A percentile compares a stretch with the other conserved stretches of the same genome.
Conservation (phyloP, 495 filamentous ascomycete genomes). For the Daldinia bambusicola region DNA sequence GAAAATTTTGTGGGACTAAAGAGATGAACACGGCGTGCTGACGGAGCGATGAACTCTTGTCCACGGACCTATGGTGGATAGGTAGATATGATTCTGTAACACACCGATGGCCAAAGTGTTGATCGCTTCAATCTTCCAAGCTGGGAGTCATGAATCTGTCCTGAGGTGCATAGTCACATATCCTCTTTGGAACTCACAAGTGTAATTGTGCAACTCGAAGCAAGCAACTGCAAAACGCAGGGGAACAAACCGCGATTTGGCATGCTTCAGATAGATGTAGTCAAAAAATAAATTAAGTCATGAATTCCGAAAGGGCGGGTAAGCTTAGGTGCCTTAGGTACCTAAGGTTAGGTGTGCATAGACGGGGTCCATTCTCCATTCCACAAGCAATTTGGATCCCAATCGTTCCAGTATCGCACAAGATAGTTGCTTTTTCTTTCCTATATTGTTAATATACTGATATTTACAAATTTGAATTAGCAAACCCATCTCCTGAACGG, state of each 20-base stretch:
- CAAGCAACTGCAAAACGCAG: not conserved
- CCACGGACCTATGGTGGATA: too few relatives aligned
- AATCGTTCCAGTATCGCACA: slow-evolving; percentile 3
- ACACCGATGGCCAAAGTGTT: not conserved
- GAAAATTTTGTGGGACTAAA: too few relatives aligned
- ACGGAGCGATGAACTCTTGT: too few relatives aligned
- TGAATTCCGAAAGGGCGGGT: slow-evolving; percentile 1
- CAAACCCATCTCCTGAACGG: not conserved
- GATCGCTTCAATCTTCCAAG: not conserved
- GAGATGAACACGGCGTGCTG: too few relatives aligned
- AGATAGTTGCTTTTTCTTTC: slow-evolving; percentile 1
- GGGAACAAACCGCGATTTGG: not conserved
- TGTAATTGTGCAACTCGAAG: not conserved
- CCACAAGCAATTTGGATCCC: not conserved
- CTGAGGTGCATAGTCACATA: not conserved
- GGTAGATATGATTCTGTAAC: not conserved
- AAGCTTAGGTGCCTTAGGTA: not conserved
- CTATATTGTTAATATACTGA: not conserved
- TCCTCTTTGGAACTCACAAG: not conserved
- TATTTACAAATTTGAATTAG: not conserved
- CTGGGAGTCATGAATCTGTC: not conserved
- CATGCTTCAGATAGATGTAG: not conserved
- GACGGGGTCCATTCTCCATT: not conserved
- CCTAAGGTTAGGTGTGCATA: too few relatives aligned
- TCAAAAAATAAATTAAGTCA: slow-evolving; percentile 1